Conservation (phyloP, 2,329 filamentous ascomycete species). For the Diaporthe sp. region DNA sequence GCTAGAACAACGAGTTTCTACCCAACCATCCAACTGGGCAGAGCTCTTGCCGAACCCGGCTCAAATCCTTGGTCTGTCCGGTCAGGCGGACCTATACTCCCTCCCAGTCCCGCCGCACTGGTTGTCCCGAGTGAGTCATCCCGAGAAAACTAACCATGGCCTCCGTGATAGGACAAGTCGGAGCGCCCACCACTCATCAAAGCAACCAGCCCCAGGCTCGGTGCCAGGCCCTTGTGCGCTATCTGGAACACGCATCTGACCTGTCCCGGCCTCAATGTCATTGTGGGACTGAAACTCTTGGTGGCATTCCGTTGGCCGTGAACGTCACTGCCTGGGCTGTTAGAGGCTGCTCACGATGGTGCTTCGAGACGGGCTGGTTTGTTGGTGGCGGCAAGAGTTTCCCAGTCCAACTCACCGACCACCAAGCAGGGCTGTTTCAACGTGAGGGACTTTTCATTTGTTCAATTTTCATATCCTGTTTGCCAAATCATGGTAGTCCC, state of each 20-base stretch:
- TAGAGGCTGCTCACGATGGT: background rate
- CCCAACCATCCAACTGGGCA: background rate
- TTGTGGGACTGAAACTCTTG: background rate
- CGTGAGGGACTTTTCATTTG: no score
- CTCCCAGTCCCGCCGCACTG: background rate
- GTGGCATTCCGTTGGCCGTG: background rate
- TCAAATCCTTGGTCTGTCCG: background rate
- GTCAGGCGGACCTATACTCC: background rate
- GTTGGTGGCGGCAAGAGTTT: background rate
- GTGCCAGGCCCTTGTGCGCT: background rate
- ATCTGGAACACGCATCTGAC: background rate
- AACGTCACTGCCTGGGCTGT: background rate
- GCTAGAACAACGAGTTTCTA: background rate
- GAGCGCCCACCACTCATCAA: background rate
- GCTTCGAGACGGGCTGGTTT: background rate
- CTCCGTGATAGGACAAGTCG: slow-evolving; percentile 13
- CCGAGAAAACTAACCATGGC: slow-evolving; percentile 1
- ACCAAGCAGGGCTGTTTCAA: background rate
- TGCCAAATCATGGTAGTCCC: background rate
- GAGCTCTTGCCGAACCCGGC: background rate
- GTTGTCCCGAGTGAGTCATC: slow-evolving; percentile 29
- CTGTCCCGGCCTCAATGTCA: background rate
- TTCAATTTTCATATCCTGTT: background rate
- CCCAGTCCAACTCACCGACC: background rate
- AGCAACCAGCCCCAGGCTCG: background rate